Evolutionary conservation across 2,329 filamentous ascomycete species (phyloP).

Genomic region (Elsinoe fawcettii): DNA sequence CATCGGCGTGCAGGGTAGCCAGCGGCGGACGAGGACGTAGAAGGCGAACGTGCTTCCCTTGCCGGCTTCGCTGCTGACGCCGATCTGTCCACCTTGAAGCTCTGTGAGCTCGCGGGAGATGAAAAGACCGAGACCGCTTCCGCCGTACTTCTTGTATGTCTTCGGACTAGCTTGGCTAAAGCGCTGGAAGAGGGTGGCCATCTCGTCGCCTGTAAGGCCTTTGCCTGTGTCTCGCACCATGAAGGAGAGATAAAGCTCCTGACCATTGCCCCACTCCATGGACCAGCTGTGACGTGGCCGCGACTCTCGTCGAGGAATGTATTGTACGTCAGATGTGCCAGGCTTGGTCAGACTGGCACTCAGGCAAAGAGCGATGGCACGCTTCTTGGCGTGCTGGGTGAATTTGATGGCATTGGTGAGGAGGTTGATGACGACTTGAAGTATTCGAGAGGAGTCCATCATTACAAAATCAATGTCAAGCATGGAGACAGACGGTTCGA

Average conservation of each 20-base stretch:
- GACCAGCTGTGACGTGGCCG: constrained; percentile 34
- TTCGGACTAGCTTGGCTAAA: constrained; percentile 60
- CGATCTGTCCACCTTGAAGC: constrained; percentile 52
- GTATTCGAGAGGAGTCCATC: constrained; percentile 32
- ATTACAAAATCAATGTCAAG: constrained; percentile 29
- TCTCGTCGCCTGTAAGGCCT: constrained; percentile 30
- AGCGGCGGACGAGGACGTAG: constrained; percentile 52
- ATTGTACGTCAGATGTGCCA: neutral
- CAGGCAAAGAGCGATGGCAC: constrained; percentile 9
- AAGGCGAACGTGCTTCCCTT: constrained; percentile 58
- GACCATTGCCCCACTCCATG: constrained; percentile 24
- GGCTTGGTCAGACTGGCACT: neutral
- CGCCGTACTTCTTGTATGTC: constrained; percentile 61
- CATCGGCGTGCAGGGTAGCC: constrained; percentile 8
- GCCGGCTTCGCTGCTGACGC: constrained; percentile 51
- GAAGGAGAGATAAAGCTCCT: constrained; percentile 32
- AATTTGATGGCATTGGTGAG: constrained; percentile 27
- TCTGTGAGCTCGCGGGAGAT: constrained; percentile 59
- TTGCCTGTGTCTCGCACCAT: constrained; percentile 32
- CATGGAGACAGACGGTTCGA: constrained; percentile 26
- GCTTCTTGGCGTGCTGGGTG: constrained; percentile 15
- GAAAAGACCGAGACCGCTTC: constrained; percentile 60
- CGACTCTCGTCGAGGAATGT: constrained; percentile 18
- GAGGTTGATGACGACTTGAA: constrained; percentile 32
- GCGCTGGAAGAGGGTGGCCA: constrained; percentile 51